phyloP scores from a whole-genome alignment of 805 yeast species.

The Groenewaldozyma tartarivorans region DNA sequence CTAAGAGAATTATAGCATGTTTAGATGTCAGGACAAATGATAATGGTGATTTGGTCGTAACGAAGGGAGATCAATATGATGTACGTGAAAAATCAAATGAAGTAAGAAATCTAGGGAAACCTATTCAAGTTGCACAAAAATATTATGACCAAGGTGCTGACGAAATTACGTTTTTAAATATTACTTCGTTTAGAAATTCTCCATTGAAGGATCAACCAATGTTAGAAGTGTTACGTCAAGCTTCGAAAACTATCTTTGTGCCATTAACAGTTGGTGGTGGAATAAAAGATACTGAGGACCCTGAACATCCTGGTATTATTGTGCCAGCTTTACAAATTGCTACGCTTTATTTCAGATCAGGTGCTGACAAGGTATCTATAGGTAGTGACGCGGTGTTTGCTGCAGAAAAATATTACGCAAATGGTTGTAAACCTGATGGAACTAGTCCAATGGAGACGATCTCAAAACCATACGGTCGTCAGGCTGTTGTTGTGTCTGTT shows the following conservation, averaged over 20 bases:
- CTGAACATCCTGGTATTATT: constrained; percentile 56
- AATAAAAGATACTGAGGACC: constrained; percentile 81
- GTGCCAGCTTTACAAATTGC: constrained; percentile 90
- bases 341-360: constrained; percentile 81
- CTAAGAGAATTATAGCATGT: constrained; percentile 92
- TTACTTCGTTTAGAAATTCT: constrained; percentile 90
- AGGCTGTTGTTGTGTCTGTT: constrained; percentile 97
- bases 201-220: constrained; percentile 92
- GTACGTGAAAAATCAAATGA: constrained; percentile 69
- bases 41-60: constrained; percentile 89
- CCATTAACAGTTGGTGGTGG: constrained; percentile 99
- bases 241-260: constrained; percentile 88
- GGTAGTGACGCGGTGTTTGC: constrained; percentile 96
- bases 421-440: constrained; percentile 54
- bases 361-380: constrained; percentile 96
- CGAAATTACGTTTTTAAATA: constrained; percentile 88
- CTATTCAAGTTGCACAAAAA: constrained; percentile 84
- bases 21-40: constrained; percentile 95
- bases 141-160: constrained; percentile 95
- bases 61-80: constrained; percentile 97
- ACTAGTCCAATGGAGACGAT: constrained; percentile 87
- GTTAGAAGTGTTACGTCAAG: constrained; percentile 74
- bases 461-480: constrained; percentile 85
- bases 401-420: constrained; percentile 69
- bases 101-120: constrained; percentile 92